Evolutionary conservation across 208 protist species (phyloP).

Genomic region (Trypanosoma rangeli): DNA sequence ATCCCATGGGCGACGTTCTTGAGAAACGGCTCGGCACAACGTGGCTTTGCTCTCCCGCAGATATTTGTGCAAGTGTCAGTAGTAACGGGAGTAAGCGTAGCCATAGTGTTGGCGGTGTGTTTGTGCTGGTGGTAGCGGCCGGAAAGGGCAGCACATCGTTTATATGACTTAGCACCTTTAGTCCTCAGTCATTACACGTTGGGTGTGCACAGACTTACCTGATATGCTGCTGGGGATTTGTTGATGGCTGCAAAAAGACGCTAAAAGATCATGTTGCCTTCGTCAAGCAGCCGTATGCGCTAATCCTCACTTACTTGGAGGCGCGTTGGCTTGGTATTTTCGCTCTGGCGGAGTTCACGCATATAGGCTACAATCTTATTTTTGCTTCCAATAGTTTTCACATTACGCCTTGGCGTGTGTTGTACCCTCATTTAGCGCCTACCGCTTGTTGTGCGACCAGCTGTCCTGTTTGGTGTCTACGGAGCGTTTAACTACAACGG

Average conservation of each 20-base stretch:
- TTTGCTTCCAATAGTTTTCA: constrained; percentile 30
- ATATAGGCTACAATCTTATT: constrained; percentile 21
- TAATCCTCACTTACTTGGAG: constrained; percentile 16
- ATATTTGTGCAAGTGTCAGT: background rate
- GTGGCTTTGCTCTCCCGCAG: background rate
- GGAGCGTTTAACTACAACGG: constrained; percentile 31
- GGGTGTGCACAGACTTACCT: constrained; percentile 22
- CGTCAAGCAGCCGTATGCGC: constrained; percentile 7
- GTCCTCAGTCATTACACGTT: constrained; percentile 13
- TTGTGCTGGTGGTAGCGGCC: constrained; percentile 22
- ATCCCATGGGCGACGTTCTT: constrained; percentile 23
- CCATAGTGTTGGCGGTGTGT: background rate
- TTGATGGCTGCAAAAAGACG: constrained; percentile 19
- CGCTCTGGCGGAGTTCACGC: background rate
- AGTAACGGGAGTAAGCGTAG: constrained; percentile 1
- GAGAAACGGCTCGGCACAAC: constrained; percentile 4
- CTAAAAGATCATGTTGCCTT: constrained; percentile 7
- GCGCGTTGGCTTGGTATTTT: constrained; percentile 6
- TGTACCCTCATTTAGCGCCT: constrained; percentile 6
- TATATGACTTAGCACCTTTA: constrained; percentile 17
- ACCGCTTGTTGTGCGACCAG: constrained; percentile 10
- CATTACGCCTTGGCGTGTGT: constrained; percentile 16
- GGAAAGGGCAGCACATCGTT: constrained; percentile 20
- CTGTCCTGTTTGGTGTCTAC: constrained; percentile 27
- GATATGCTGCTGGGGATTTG: constrained; percentile 22